phyloP scores from a whole-genome alignment of 306 rosid species.

The Aeschynomene evenia region DNA sequence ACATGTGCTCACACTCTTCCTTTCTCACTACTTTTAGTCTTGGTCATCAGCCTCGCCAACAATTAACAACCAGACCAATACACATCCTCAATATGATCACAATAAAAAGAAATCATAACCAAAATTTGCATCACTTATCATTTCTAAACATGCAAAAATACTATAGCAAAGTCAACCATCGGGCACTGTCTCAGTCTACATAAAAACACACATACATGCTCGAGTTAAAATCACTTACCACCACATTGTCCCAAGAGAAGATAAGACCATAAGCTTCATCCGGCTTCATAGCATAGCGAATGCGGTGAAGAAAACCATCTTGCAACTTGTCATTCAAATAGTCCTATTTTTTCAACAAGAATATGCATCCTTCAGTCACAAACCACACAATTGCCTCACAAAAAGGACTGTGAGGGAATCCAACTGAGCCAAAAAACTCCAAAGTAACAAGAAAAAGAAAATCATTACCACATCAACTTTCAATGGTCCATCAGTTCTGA shows the following conservation, averaged over 20 bases:
- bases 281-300: conserved; percentile 98
- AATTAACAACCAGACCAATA: conserved; percentile 11
- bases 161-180: conserved; percentile 26
- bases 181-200: not conserved
- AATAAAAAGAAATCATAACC: conserved; percentile 6
- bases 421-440: not conserved
- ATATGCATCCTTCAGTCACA: conserved; percentile 28
- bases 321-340: conserved; percentile 91
- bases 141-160: conserved; percentile 7
- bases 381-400: not conserved
- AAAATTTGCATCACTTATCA: conserved; percentile 19
- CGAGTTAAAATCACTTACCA: conserved; percentile 54
- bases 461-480: conserved; percentile 93
- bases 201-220: conserved; percentile 13
- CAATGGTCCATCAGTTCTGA: conserved; percentile 86
- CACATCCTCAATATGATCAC: not conserved
- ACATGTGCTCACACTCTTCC: not conserved
- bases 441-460: not conserved
- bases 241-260: conserved; percentile 95
- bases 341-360: conserved; percentile 61
- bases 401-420: not conserved
- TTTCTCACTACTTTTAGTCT: not conserved
- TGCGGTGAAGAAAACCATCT: conserved; percentile 89
- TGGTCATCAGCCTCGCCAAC: not conserved
- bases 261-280: conserved; percentile 98